Conservation (phyloP, 805 yeast genomes). For the Teunomyces kruisii region DNA sequence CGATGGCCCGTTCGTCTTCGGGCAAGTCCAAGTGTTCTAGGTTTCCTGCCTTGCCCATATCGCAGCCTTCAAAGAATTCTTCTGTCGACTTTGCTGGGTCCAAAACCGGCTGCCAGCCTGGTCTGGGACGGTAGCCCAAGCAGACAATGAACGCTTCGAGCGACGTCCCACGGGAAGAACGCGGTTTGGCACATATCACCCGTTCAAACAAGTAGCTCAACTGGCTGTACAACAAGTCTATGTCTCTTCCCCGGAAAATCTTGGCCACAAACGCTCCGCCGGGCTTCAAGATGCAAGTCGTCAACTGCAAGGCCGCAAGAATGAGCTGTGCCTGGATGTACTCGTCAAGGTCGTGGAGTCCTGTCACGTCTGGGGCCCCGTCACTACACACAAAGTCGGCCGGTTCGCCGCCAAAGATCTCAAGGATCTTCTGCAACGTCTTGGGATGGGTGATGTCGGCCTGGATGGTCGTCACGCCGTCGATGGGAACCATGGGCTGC, state of each 20-base stretch:
- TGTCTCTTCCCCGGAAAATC: conserved; percentile 94
- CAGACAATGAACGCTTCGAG: conserved; percentile 94
- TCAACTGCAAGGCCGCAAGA: conserved; percentile 85
- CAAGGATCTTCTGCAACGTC: conserved; percentile 72
- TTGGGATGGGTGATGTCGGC: conserved; percentile 97
- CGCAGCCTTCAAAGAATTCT: conserved; percentile 70
- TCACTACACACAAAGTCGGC: conserved; percentile 97
- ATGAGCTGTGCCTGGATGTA: conserved; percentile 95
- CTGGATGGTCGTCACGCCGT: conserved; percentile 84
- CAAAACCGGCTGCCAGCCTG: conserved; percentile 76
- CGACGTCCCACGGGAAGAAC: conserved; percentile 93
- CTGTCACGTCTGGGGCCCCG: conserved; percentile 99
- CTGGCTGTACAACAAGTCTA: conserved; percentile 91
- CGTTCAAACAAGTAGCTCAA: conserved; percentile 79
- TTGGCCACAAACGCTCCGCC: conserved; percentile 96
- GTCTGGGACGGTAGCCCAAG: conserved; percentile 78
- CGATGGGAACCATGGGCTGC: conserved; percentile 97
- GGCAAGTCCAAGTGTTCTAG: conserved; percentile 49
- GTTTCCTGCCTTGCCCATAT: conserved; percentile 55
- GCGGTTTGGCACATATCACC: conserved; percentile 94
- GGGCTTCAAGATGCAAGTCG: conserved; percentile 82
- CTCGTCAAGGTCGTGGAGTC: conserved; percentile 94
- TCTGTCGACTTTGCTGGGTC: conserved; percentile 65
- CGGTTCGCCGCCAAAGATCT: conserved; percentile 83
- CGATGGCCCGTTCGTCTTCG: conserved; percentile 69